Conservation (phyloP, 305 asterid genomes). For the Fraxinus albicans region DNA sequence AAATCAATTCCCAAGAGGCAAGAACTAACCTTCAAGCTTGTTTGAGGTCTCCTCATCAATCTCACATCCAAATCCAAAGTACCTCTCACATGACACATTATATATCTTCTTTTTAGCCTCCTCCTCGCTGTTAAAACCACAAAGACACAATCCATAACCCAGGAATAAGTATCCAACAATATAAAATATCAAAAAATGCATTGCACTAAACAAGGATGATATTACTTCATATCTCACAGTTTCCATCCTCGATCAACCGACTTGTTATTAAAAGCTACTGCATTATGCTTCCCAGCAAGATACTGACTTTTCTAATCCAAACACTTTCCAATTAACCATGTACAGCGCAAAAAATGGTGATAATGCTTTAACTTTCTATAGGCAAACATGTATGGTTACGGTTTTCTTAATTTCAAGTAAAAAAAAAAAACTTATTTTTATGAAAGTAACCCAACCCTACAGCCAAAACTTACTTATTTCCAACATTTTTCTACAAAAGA, state of each 20-base stretch:
- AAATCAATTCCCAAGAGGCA: not conserved
- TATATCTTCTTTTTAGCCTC: slow-evolving; percentile 92
- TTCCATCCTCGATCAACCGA: not conserved
- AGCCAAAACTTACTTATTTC: not conserved
- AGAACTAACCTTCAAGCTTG: slow-evolving; percentile 81
- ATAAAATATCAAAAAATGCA: not conserved
- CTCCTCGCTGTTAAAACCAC: slow-evolving; percentile 58
- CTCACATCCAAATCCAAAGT: slow-evolving; percentile 95
- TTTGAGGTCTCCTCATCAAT: slow-evolving; percentile 94
- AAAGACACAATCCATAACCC: not conserved
- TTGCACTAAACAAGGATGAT: not conserved
- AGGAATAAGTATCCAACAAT: not conserved
- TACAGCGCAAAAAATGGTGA: not conserved
- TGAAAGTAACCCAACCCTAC: not conserved
- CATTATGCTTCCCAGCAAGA: not conserved
- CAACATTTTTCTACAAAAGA: not conserved
- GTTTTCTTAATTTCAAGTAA: not conserved
- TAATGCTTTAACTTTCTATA: not conserved
- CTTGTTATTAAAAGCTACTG: not conserved
- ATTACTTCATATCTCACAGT: not conserved
- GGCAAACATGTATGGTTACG: not conserved
- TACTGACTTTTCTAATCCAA: not conserved
- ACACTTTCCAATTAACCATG: not conserved
- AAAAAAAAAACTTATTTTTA: not conserved
- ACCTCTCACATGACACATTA: slow-evolving; percentile 87